Evolutionary conservation across 176 grass and related monocot species (phyloP).

Genomic region (Triticum turgidum): DNA sequence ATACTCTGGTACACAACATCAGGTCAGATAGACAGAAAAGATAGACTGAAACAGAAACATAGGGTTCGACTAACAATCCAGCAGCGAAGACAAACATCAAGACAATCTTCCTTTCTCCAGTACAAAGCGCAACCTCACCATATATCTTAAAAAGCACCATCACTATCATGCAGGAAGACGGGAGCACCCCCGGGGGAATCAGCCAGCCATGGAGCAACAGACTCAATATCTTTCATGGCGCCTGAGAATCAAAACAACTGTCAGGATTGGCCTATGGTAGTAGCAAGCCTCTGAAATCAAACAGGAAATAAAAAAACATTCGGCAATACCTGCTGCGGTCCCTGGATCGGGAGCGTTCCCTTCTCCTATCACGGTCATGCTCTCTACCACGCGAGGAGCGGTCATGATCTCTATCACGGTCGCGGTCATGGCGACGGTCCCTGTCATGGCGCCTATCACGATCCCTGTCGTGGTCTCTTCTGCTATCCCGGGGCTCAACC

Average conservation of each 20-base stretch:
- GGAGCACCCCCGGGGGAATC: constrained; percentile 4
- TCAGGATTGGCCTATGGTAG: neutral
- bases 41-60: neutral
- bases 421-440: constrained; percentile 63
- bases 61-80: constrained; percentile 2
- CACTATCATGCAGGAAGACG: constrained; percentile 9
- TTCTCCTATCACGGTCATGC: constrained; percentile 37
- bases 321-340: constrained; percentile 70
- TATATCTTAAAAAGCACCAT: neutral
- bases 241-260: constrained; percentile 27
- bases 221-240: constrained; percentile 43
- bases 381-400: constrained; percentile 42
- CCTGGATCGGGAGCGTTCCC: constrained; percentile 77
- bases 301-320: neutral
- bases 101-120: neutral
- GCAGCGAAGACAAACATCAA: neutral
- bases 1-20: neutral
- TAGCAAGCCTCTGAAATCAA: neutral
- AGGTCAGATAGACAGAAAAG: constrained; percentile 1
- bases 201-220: neutral
- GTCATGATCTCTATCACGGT: constrained; percentile 63
- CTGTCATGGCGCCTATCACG: constrained; percentile 70
- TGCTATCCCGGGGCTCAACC: constrained; percentile 53
- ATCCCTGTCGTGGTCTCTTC: constrained; percentile 64
- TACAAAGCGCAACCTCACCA: neutral